phyloP scores from a whole-genome alignment of 2,329 filamentous ascomycete genomes.

The Penicillium griseofulvum region DNA sequence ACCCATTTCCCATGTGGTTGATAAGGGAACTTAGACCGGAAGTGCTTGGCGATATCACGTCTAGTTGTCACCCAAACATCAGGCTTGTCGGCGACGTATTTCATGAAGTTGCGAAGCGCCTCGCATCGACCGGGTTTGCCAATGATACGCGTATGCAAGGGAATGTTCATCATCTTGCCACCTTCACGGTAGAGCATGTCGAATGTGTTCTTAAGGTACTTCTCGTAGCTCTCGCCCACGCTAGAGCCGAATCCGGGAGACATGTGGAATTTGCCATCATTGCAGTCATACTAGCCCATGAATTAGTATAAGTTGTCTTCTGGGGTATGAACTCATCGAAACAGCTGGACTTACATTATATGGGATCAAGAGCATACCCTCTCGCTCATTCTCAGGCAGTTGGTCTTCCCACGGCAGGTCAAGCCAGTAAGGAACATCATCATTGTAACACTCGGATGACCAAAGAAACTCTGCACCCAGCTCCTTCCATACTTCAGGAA shows the following conservation, averaged over 20 bases:
- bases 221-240: constrained; percentile 37
- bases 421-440: constrained; percentile 57
- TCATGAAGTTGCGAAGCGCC: constrained; percentile 40
- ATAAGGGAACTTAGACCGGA: constrained; percentile 42
- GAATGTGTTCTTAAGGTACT: constrained; percentile 49
- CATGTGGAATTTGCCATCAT: constrained; percentile 51
- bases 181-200: constrained; percentile 56
- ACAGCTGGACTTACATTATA: neutral
- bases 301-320: neutral
- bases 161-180: constrained; percentile 58
- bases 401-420: constrained; percentile 51
- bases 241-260: constrained; percentile 47
- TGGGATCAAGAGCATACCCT: constrained; percentile 35
- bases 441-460: constrained; percentile 53
- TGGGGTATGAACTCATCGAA: neutral
- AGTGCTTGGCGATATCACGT: constrained; percentile 45
- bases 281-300: constrained; percentile 35
- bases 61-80: constrained; percentile 48
- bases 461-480: constrained; percentile 53
- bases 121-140: constrained; percentile 53
- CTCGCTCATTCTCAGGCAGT: constrained; percentile 25
- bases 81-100: constrained; percentile 39
- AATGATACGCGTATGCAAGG: constrained; percentile 53
- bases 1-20: neutral
- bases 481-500: constrained; percentile 53